Conservation (phyloP, 345 rosid species). For the Stellera chamaejasme region DNA sequence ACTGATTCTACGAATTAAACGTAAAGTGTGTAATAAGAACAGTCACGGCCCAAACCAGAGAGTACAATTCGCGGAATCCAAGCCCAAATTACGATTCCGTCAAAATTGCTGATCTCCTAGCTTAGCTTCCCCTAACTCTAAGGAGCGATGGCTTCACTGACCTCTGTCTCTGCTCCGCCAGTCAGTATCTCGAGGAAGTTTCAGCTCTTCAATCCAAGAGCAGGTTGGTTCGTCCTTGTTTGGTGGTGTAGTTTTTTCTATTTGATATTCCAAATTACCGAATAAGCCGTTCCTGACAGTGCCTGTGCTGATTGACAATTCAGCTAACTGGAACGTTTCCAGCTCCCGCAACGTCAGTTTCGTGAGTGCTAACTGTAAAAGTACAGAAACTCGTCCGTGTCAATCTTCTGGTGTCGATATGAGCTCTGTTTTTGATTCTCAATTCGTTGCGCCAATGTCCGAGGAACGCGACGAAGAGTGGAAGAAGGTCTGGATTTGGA, state of each 20-base stretch:
- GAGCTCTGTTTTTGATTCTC: conserved; percentile 24
- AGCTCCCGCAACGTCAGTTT: conserved; percentile 13
- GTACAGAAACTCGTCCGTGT: background rate
- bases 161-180: conserved; percentile 1
- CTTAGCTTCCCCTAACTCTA: background rate
- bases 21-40: too few species aligned
- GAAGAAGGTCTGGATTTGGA: conserved; percentile 84
- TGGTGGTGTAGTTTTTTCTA: background rate
- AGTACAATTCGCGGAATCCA: background rate
- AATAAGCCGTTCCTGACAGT: background rate
- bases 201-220: conserved; percentile 6
- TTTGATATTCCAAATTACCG: background rate
- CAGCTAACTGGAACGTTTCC: conserved; percentile 22
- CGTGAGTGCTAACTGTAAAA: conserved; percentile 5
- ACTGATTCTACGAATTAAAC: too few species aligned
- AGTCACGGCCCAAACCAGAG: background rate
- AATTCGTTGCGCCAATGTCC: conserved; percentile 1
- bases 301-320: conserved; percentile 1
- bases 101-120: background rate
- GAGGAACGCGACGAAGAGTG: conserved; percentile 21
- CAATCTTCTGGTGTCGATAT: conserved; percentile 13
- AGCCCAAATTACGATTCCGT: background rate
- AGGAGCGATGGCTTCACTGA: conserved; percentile 7
- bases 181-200: conserved; percentile 8
- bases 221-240: conserved; percentile 7